phyloP scores from a whole-genome alignment of 2,329 filamentous ascomycete species.

The Colletotrichum higginsianum region DNA sequence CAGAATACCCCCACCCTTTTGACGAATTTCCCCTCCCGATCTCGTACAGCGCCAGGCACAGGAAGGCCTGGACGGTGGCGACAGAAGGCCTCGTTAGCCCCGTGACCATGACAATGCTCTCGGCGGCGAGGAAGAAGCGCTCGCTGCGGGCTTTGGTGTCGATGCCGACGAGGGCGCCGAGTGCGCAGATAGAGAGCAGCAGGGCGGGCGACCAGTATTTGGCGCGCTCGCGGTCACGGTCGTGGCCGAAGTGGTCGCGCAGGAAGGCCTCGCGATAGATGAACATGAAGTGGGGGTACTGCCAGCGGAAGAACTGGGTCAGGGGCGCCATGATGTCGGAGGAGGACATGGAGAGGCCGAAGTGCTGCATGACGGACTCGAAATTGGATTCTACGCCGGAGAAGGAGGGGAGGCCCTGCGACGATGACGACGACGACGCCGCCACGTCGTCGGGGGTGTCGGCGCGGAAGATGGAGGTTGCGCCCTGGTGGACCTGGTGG shows the following conservation, averaged over 20 bases:
- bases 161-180: constrained; percentile 44
- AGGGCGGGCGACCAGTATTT: constrained; percentile 49
- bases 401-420: constrained; percentile 8
- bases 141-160: constrained; percentile 39
- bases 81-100: constrained; percentile 46
- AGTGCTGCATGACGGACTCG: constrained; percentile 44
- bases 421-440: too few relatives aligned
- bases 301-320: constrained; percentile 48
- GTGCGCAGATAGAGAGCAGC: constrained; percentile 46
- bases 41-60: constrained; percentile 50
- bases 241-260: constrained; percentile 42
- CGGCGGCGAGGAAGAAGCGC: constrained; percentile 45
- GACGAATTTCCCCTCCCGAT: constrained; percentile 48
- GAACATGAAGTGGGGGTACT: constrained; percentile 52
- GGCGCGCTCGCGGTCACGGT: constrained; percentile 1
- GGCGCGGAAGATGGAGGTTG: constrained; percentile 48
- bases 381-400: constrained; percentile 38
- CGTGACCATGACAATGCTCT: constrained; percentile 47
- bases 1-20: constrained; percentile 49
- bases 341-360: constrained; percentile 46
- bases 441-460: constrained; percentile 6
- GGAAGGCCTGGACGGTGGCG: constrained; percentile 46
- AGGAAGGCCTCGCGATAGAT: constrained; percentile 50
- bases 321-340: constrained; percentile 44
- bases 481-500: constrained; percentile 43